These are phyloP conservation scores for Yamagishiella unicocca DNA, from an alignment of 139 green algal species.

Conservation along the genomic window DNA sequence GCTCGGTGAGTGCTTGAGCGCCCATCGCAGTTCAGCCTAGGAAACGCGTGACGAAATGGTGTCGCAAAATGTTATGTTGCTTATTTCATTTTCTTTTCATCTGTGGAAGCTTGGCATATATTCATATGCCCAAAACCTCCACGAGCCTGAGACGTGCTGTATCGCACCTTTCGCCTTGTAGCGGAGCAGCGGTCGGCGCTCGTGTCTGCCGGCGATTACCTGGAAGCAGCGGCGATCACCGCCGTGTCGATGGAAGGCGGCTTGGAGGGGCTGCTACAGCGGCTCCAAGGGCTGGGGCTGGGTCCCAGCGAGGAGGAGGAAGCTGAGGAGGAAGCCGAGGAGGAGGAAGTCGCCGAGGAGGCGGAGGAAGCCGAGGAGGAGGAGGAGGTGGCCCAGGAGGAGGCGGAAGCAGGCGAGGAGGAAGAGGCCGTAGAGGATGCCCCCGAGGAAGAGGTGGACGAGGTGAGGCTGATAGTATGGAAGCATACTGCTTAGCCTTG, in stretches of 20 bases:
- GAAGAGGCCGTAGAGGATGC: constrained; percentile 63
- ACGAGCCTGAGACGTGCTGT: no score
- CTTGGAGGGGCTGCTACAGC: constrained; percentile 15
- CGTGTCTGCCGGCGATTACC: constrained; percentile 38
- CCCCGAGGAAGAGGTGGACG: constrained; percentile 63
- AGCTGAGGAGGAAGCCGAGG: constrained; percentile 40
- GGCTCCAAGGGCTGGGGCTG: not conserved
- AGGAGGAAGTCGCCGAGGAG: constrained; percentile 37
- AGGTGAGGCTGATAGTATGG: not conserved
- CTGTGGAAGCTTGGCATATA: no score
- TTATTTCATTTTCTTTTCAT: not conserved
- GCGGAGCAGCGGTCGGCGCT: not conserved
- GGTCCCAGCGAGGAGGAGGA: not conserved
- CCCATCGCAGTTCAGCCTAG: no score
- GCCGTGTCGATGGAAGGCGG: constrained; percentile 35
- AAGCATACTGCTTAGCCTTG: no score
- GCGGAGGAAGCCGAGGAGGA: constrained; percentile 53
- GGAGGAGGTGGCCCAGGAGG: no score
- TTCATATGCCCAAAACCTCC: no score
- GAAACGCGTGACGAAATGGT: no score
- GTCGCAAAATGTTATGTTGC: no score
- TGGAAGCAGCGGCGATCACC: constrained; percentile 31
- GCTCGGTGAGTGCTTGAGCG: constrained; percentile 8
- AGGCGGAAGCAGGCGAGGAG: no score
- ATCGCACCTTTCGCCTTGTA: not conserved